These are phyloP conservation scores for Xylaria palmicola DNA, from an alignment of 495 filamentous ascomycete genomes.

Conservation along the genomic window DNA sequence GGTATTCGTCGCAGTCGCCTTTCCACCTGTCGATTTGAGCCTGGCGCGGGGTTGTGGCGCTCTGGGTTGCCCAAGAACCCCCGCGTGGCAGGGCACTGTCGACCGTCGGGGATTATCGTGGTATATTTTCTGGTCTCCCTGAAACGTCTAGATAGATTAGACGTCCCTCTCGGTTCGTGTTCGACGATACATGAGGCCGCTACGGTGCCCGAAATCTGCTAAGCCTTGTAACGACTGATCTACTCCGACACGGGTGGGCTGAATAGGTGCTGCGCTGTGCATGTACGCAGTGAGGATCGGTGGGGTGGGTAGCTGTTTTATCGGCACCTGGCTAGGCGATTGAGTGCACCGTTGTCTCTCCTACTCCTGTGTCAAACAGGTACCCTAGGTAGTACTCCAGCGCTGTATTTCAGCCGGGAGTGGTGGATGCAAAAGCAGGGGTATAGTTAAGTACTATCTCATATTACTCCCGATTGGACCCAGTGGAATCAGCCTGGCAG, in stretches of 20 bases:
- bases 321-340: not conserved
- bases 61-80: not conserved
- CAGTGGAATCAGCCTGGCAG: too few species aligned
- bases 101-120: not conserved
- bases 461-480: too few species aligned
- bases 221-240: not conserved
- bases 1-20: slow-evolving; percentile 2
- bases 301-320: not conserved
- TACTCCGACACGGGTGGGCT: not conserved
- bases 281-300: not conserved
- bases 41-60: slow-evolving; percentile 2
- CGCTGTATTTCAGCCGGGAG: not conserved
- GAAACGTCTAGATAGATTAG: not conserved
- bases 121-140: not conserved
- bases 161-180: not conserved
- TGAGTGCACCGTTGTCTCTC: not conserved
- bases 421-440: not conserved
- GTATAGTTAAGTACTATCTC: too few species aligned
- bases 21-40: slow-evolving; percentile 5
- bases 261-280: not conserved
- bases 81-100: slow-evolving; percentile 3
- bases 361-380: too few species aligned
- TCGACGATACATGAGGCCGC: not conserved
- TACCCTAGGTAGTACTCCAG: not conserved
- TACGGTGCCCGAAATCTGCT: not conserved